Conservation (phyloP, 2,329 filamentous ascomycete genomes). For the Fusarium cicatricum region DNA sequence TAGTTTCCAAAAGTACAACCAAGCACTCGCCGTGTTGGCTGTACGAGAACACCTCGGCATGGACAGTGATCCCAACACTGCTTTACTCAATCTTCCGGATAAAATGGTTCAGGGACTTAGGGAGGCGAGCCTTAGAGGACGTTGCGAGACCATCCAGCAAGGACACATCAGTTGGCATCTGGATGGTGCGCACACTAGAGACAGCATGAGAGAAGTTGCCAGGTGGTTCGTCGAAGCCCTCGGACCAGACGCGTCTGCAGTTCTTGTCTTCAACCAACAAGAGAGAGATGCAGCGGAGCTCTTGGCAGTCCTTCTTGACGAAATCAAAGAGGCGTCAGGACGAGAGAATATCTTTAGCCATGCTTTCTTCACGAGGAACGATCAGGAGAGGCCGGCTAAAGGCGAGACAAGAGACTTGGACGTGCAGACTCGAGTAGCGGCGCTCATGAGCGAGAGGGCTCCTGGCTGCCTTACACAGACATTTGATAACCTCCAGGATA, state of each 20-base stretch:
- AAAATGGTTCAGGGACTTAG: slow-evolving; percentile 72
- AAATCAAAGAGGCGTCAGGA: slow-evolving; percentile 54
- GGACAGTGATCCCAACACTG: slow-evolving; percentile 27
- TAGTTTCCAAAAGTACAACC: slow-evolving; percentile 66
- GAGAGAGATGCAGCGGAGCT: slow-evolving; percentile 77
- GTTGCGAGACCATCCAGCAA: slow-evolving; percentile 73
- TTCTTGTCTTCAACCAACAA: slow-evolving; percentile 93
- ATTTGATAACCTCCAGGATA: slow-evolving; percentile 75
- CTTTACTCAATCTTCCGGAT: slow-evolving; percentile 38
- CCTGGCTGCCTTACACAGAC: slow-evolving; percentile 56
- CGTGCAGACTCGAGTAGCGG: slow-evolving; percentile 74
- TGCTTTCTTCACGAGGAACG: slow-evolving; percentile 85
- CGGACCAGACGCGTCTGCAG: slow-evolving; percentile 44
- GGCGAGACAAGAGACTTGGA: slow-evolving; percentile 56
- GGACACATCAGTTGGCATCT: slow-evolving; percentile 75
- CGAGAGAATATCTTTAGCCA: slow-evolving; percentile 66
- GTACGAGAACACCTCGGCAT: slow-evolving; percentile 65
- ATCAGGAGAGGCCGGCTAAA: slow-evolving; percentile 39
- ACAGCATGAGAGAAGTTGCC: slow-evolving; percentile 80
- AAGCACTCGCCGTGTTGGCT: slow-evolving; percentile 63
- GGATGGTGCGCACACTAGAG: slow-evolving; percentile 87
- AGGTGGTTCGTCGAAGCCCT: slow-evolving; percentile 74
- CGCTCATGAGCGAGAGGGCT: slow-evolving; percentile 66
- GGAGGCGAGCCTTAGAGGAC: slow-evolving; percentile 73
- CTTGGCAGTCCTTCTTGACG: slow-evolving; percentile 68